phyloP scores from a whole-genome alignment of 768 basidiomycete genomes.

The Mycena galopus region DNA sequence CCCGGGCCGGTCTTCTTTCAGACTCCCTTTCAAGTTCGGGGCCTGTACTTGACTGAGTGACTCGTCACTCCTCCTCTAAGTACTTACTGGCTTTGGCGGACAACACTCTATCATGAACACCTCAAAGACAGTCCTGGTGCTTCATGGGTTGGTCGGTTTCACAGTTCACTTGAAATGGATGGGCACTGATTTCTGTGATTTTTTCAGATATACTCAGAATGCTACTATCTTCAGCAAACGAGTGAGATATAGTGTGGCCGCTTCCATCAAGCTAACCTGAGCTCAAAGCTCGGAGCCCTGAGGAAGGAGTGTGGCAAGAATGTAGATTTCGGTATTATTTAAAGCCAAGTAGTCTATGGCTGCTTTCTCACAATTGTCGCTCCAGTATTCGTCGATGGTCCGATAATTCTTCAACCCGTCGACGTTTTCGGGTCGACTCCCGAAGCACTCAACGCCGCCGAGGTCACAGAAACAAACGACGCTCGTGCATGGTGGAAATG shows the following conservation, averaged over 20 bases:
- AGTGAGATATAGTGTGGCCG: slow-evolving; percentile 53
- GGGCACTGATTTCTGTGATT: background rate
- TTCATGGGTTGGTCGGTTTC: slow-evolving; percentile 62
- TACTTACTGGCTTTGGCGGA: background rate
- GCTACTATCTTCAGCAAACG: slow-evolving; percentile 78
- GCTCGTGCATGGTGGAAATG: slow-evolving; percentile 82
- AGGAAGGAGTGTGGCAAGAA: slow-evolving; percentile 76
- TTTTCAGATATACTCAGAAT: slow-evolving; percentile 77
- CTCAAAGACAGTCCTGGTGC: slow-evolving; percentile 45
- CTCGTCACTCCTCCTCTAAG: no score
- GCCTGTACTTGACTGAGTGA: no score
- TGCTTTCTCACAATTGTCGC: background rate
- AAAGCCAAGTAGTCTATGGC: background rate
- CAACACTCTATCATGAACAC: background rate
- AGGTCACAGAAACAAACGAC: slow-evolving; percentile 51
- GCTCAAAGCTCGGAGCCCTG: slow-evolving; percentile 73
- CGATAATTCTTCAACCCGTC: slow-evolving; percentile 73
- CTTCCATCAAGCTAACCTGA: background rate
- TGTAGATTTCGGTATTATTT: slow-evolving; percentile 69
- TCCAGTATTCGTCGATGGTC: slow-evolving; percentile 82
- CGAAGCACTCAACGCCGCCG: slow-evolving; percentile 51
- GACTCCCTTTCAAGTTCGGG: no score
- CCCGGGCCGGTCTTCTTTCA: no score
- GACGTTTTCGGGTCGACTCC: slow-evolving; percentile 59
- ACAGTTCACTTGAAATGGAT: background rate